phyloP scores from a whole-genome alignment of 768 basidiomycete genomes.

The Russula dissimulans region DNA sequence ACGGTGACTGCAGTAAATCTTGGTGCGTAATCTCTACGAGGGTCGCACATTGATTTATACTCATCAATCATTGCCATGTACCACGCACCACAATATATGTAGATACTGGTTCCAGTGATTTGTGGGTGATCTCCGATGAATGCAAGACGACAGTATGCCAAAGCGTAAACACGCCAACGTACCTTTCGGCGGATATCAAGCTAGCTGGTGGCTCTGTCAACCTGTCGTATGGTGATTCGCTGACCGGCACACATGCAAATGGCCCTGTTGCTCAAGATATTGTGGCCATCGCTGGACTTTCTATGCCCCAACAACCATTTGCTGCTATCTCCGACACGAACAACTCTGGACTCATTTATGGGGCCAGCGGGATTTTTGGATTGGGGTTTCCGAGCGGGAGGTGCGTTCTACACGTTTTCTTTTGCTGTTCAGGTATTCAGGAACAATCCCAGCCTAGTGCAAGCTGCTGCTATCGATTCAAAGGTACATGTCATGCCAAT shows the following conservation, averaged over 20 bases:
- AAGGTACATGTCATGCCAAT: background rate
- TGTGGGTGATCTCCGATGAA: constrained; percentile 13
- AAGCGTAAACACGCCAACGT: constrained; percentile 9
- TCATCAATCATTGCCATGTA: background rate
- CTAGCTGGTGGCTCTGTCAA: constrained; percentile 33
- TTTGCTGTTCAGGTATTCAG: background rate
- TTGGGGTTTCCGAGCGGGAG: constrained; percentile 50
- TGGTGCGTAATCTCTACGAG: background rate
- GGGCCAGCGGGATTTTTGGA: constrained; percentile 60
- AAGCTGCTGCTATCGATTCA: constrained; percentile 4
- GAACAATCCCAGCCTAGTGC: constrained; percentile 1
- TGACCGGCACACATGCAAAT: constrained; percentile 55
- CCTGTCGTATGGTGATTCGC: constrained; percentile 63
- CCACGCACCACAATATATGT: background rate
- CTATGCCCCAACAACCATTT: constrained; percentile 44
- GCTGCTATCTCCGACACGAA: constrained; percentile 63
- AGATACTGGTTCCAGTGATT: constrained; percentile 19
- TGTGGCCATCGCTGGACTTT: constrained; percentile 45
- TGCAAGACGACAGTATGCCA: constrained; percentile 10
- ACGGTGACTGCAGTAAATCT: constrained; percentile 11
- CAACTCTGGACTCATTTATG: constrained; percentile 46
- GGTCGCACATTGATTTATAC: background rate
- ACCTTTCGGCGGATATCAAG: constrained; percentile 5
- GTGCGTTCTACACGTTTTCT: background rate
- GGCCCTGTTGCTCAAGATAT: constrained; percentile 57